These are phyloP conservation scores for Colletotrichum zoysiae DNA, from an alignment of 2,329 filamentous ascomycete genomes.

Conservation along the genomic window DNA sequence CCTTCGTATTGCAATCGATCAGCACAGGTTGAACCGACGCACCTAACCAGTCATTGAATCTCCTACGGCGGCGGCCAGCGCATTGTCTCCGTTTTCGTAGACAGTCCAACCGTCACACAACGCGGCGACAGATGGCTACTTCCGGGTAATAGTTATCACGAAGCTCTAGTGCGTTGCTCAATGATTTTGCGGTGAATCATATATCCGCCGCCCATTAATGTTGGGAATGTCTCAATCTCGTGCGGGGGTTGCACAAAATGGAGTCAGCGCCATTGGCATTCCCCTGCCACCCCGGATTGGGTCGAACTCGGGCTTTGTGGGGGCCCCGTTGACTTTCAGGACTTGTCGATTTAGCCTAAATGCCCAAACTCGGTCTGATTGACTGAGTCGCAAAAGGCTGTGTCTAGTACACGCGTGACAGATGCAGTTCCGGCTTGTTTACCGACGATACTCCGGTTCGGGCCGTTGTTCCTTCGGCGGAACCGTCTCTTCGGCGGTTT, in stretches of 20 bases:
- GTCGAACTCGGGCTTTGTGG: slow-evolving; percentile 34
- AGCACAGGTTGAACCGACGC: not conserved
- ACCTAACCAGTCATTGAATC: not conserved
- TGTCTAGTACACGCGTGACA: slow-evolving; percentile 28
- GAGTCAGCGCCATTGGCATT: slow-evolving; percentile 32
- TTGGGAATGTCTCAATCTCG: not conserved
- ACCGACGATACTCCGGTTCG: slow-evolving; percentile 38
- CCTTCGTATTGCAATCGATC: not conserved
- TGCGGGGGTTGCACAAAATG: slow-evolving; percentile 19
- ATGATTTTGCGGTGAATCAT: not conserved
- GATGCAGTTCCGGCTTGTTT: slow-evolving; percentile 24
- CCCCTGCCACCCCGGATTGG: slow-evolving; percentile 28
- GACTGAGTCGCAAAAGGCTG: not conserved
- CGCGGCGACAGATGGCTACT: not conserved
- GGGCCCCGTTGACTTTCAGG: slow-evolving; percentile 29
- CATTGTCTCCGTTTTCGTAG: not conserved
- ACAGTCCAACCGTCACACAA: not conserved
- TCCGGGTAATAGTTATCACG: not conserved
- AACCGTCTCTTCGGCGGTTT: slow-evolving; percentile 26
- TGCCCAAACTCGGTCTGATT: slow-evolving; percentile 1
- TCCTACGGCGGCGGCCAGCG: not conserved
- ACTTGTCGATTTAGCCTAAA: slow-evolving; percentile 37
- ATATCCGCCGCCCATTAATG: not conserved
- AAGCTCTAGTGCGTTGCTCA: not conserved
- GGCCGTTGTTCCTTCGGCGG: slow-evolving; percentile 9